Base-by-base conservation (phyloP, 2,329 filamentous ascomycete genomes). In the Tolypocladium inflatum region DNA sequence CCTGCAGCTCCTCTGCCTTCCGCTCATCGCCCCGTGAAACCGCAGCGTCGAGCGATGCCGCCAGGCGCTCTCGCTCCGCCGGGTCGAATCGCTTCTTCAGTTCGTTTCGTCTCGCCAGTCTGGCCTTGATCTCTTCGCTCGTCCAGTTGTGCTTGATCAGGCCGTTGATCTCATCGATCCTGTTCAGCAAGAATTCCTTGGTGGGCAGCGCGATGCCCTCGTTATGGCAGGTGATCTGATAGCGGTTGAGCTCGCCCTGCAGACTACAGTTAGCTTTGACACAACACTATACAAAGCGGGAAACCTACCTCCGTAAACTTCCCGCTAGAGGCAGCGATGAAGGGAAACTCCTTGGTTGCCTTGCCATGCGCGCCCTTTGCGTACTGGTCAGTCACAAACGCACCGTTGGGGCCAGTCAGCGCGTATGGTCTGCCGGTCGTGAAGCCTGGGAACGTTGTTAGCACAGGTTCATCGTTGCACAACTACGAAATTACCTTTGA, bases 301-400 rank as follows among this genome's bases (percentile, higher is more conserved):
- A n/a, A 51, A 19, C 48, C 33, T n/a, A 90, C 88, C 72, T 94
- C 91, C n/a, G 88, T 90, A 67, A 97, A 89, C 48, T 81, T 79
- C 55, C 86, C 85, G 70, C 96, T 92, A 0, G 94, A 97, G 69
- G 93, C 92, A 62, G 88, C 87, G 61, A 94, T 87, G 72, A 97
- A 97, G 5, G 92, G 91, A 75, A 91, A 97, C 41, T 92, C 86
- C 70, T 88, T 88, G 68, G 91, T 83, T 0, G 89, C 81, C 66
- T 92, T 91, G 52, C 94, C 94, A 69, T 96, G 89, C 9, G 90
- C 86, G 48, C 90, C 86, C 57, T 87, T 78, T 38, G 90, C 84
- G 69, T 97, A 97, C 70, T 92, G 88, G 61, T 96, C 91, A 0
- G 91, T 96, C 38, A 89, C 83, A 66, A 96, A 89, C 4, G 80